Evolutionary conservation across 345 rosid genomes (phyloP), one percentile per base, ranked within the genome.

Genomic region (Salix udensis): DNA sequence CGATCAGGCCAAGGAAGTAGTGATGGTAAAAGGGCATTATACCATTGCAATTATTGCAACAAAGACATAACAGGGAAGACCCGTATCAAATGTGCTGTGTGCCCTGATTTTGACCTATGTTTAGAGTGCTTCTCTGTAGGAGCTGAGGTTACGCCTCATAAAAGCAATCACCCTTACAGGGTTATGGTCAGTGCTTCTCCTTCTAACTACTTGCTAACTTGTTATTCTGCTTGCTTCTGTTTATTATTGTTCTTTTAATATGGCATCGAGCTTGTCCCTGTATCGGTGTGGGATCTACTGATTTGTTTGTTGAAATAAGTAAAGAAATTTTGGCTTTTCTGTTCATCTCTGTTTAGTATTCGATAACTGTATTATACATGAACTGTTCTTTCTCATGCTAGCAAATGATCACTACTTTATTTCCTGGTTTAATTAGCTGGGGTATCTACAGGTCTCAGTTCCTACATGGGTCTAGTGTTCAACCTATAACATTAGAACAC

Each of bases 81-180:
- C 76, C 91, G 97, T 67, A 94, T 96, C 71, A 96, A 96, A 73
- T 96, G 99, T 86, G 98, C 92, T 40, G 65, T 84, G 14, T 96
- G 99, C 87, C 93, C 97, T 60, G 99, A 96, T 88, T 96, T 96
- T 75, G 99, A 96, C 84, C 90, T 96, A 61, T 96, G 99, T 78
- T 77, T 94, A 24, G 98, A 96, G 87, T 96, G 99, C 83, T 93
- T 93, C 88, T 84, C 95, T 78, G 97, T 91, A 76, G 98, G 99
- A 65, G 97, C 92, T 4, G 98, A 96, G 89, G 90, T 96, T 82
- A 77, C 85, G 68, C 95, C 99, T 65, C 99, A 96, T 82, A 90
- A 91, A 77, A 85, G 90, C 87, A 86, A 87, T 85, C 99, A 96
- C 73, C 84, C 87, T 24, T 96, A 96, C 86, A 86, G 92, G 83